Percentiles rank a stretch among this genome's conserved stretches.
Conservation (phyloP, 2,329 filamentous ascomycete species). For the Diaporthe destruens region DNA sequence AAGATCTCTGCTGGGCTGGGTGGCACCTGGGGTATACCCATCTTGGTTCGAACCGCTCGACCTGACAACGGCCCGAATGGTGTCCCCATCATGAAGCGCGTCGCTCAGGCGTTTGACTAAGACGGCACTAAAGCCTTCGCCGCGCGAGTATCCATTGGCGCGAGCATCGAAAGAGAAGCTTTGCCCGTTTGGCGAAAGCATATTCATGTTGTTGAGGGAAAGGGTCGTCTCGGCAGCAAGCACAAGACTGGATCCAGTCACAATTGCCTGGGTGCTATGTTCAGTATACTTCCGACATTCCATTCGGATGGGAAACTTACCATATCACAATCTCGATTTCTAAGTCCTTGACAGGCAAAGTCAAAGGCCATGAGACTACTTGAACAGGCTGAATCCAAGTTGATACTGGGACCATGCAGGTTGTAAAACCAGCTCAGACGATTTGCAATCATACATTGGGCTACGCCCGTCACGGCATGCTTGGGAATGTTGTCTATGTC, state of each 20-base stretch:
- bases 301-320: background rate
- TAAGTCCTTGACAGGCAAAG: conserved; percentile 17
- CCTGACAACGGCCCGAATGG: conserved; percentile 51
- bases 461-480: conserved; percentile 51
- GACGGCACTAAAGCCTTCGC: conserved; percentile 58
- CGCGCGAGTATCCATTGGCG: conserved; percentile 61
- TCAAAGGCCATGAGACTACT: conserved; percentile 34
- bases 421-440: conserved; percentile 57
- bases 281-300: too few species aligned
- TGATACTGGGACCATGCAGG: conserved; percentile 52
- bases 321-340: conserved; percentile 5
- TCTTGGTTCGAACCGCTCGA: conserved; percentile 54
- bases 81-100: conserved; percentile 57
- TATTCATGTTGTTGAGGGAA: conserved; percentile 36
- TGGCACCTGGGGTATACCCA: conserved; percentile 55
- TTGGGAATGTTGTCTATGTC: conserved; percentile 45
- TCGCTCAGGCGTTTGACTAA: conserved; percentile 58
- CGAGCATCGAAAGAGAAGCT: conserved; percentile 53
- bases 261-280: background rate
- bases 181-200: conserved; percentile 44
- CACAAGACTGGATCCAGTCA: background rate
- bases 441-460: conserved; percentile 47
- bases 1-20: conserved; percentile 52
- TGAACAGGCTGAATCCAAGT: conserved; percentile 56
- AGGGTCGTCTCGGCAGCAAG: conserved; percentile 46